phyloP scores from a whole-genome alignment of 352 stramenopile species.

The Globisporangium paroecandrum region DNA sequence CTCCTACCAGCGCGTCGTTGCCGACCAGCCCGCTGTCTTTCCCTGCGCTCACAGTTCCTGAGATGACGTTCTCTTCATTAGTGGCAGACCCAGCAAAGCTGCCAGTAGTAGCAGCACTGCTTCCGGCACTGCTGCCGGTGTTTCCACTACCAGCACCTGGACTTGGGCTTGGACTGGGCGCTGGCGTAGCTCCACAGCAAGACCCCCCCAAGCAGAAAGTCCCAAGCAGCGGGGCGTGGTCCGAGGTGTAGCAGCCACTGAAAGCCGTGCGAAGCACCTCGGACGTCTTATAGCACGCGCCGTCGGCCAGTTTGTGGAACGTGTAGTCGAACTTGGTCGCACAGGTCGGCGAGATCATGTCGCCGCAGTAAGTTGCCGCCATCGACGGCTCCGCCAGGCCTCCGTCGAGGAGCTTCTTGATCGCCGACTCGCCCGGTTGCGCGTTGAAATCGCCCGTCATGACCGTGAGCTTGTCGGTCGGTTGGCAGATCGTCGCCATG shows the following conservation, averaged over 20 bases:
- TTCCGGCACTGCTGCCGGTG: neutral
- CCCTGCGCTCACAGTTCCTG: slow-evolving; percentile 9
- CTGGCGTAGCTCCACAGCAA: slow-evolving; percentile 41
- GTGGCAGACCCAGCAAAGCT: slow-evolving; percentile 3
- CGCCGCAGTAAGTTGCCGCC: slow-evolving; percentile 61
- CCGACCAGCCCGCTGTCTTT: slow-evolving; percentile 1
- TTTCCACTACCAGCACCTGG: neutral
- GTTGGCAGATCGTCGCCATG: slow-evolving; percentile 45
- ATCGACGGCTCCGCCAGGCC: slow-evolving; percentile 40
- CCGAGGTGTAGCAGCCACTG: slow-evolving; percentile 67
- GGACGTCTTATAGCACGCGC: slow-evolving; percentile 47
- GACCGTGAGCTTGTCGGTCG: slow-evolving; percentile 56
- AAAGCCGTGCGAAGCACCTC: slow-evolving; percentile 63
- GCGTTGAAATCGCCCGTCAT: slow-evolving; percentile 72
- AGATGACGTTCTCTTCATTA: slow-evolving; percentile 17
- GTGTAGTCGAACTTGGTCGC: slow-evolving; percentile 75
- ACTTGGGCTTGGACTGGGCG: slow-evolving; percentile 4
- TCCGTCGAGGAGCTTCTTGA: slow-evolving; percentile 47
- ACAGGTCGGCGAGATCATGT: slow-evolving; percentile 56
- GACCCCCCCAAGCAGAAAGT: slow-evolving; percentile 55
- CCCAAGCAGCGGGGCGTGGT: slow-evolving; percentile 60
- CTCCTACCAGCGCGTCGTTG: neutral
- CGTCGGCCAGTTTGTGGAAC: slow-evolving; percentile 31
- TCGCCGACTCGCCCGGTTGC: slow-evolving; percentile 52
- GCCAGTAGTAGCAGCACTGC: neutral